phyloP scores from a whole-genome alignment of 116 monocot species.

The Papilionanthe hybrid region DNA sequence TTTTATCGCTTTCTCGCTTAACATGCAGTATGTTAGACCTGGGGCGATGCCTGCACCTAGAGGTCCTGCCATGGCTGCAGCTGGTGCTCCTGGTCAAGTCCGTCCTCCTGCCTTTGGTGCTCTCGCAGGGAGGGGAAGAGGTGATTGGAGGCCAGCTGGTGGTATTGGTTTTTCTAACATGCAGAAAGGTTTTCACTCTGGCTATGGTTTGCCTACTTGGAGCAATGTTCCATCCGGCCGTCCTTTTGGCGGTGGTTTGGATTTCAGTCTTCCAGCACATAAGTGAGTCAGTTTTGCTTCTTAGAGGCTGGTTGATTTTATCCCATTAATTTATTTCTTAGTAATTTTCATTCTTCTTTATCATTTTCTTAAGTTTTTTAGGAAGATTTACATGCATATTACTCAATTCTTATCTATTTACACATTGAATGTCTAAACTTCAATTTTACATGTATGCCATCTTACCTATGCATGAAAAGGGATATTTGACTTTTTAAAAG shows the following conservation, averaged over 20 bases:
- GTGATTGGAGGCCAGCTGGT: conserved; percentile 61
- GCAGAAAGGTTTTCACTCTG: conserved; percentile 49
- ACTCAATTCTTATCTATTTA: no score
- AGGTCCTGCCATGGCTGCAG: conserved; percentile 30
- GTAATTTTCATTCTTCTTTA: background rate
- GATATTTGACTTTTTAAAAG: no score
- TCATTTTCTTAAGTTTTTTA: background rate
- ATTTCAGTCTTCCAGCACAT: conserved; percentile 81
- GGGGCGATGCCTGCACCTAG: conserved; percentile 47
- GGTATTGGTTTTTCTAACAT: conserved; percentile 24
- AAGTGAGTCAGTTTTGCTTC: conserved; percentile 51
- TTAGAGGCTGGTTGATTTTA: background rate
- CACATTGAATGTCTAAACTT: no score
- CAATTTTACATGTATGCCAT: no score
- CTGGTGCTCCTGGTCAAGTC: conserved; percentile 42
- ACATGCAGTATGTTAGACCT: conserved; percentile 86
- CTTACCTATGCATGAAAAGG: no score
- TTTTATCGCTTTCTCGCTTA: background rate
- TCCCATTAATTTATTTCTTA: background rate
- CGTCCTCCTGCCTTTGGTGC: conserved; percentile 57
- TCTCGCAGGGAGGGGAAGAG: conserved; percentile 62
- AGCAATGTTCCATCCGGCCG: conserved; percentile 32
- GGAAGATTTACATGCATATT: no score
- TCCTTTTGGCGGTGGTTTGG: conserved; percentile 58
- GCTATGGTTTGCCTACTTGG: conserved; percentile 50